phyloP scores from a whole-genome alignment of 441 rosid species.

The Adansonia rubrostipa region DNA sequence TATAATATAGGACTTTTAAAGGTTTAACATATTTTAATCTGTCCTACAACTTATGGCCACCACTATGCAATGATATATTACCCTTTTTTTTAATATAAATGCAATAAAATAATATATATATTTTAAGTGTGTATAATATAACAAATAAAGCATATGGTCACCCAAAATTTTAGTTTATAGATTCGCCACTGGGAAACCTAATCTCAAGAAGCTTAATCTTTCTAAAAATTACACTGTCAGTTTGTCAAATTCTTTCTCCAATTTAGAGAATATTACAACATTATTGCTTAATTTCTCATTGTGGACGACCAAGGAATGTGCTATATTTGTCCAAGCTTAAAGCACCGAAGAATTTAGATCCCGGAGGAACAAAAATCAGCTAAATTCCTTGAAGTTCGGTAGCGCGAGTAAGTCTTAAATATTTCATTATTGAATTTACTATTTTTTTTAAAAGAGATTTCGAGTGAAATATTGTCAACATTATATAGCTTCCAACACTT shows the following conservation, averaged over 20 bases:
- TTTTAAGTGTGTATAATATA: too few species aligned
- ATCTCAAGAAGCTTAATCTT: conserved; percentile 29
- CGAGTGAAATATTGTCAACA: neutral
- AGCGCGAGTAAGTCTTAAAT: neutral
- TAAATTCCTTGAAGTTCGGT: neutral
- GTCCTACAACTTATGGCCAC: too few species aligned
- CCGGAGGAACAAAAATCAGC: neutral
- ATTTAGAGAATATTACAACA: conserved; percentile 3
- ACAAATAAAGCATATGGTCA: too few species aligned
- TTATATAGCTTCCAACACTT: neutral
- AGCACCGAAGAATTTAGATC: neutral
- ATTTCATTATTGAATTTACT: neutral
- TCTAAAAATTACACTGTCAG: neutral
- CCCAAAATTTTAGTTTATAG: too few species aligned
- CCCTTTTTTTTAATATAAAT: too few species aligned
- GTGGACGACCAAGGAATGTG: neutral
- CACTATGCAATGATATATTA: too few species aligned
- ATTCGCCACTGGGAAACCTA: neutral
- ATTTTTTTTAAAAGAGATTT: neutral
- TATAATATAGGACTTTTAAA: too few species aligned
- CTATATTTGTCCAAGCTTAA: neutral
- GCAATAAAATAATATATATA: too few species aligned
- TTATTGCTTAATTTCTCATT: neutral
- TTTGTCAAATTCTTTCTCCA: neutral
- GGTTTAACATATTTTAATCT: too few species aligned